phyloP scores from a whole-genome alignment of 148 eudicot genomes.

The Nepenthes mirabilis region DNA sequence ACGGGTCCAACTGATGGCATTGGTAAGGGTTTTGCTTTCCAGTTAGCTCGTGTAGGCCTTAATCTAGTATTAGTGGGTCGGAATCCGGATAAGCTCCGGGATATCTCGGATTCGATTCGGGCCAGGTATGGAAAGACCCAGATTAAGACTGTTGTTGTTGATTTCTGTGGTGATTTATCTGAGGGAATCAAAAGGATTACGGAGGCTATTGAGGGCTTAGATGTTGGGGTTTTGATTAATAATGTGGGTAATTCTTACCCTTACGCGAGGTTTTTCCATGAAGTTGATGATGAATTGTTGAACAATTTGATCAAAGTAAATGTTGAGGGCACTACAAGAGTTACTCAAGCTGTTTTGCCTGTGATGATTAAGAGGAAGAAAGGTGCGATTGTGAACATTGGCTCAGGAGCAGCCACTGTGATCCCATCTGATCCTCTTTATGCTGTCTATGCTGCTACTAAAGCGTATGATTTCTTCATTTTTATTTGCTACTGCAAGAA shows the following conservation, averaged over 20 bases:
- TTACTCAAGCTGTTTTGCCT: slow-evolving; percentile 26
- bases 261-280: slow-evolving; percentile 35
- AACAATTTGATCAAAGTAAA: slow-evolving; percentile 38
- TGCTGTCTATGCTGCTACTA: slow-evolving; percentile 60
- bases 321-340: slow-evolving; percentile 26
- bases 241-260: slow-evolving; percentile 47
- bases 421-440: slow-evolving; percentile 59
- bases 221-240: slow-evolving; percentile 48
- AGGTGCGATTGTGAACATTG: slow-evolving; percentile 49
- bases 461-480: slow-evolving; percentile 28
- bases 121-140: slow-evolving; percentile 15
- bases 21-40: slow-evolving; percentile 80
- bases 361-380: slow-evolving; percentile 32
- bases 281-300: slow-evolving; percentile 36
- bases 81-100: slow-evolving; percentile 65
- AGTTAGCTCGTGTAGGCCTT: slow-evolving; percentile 67
- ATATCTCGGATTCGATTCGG: slow-evolving; percentile 46
- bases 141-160: slow-evolving; percentile 34
- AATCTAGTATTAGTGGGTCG: slow-evolving; percentile 69
- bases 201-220: slow-evolving; percentile 26
- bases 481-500: background rate
- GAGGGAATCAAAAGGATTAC: slow-evolving; percentile 16
- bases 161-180: slow-evolving; percentile 29
- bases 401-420: slow-evolving; percentile 44
- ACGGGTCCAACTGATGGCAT: slow-evolving; percentile 97